phyloP scores from a whole-genome alignment of 371 early-diverging fungal species.

The Circinella minor region DNA sequence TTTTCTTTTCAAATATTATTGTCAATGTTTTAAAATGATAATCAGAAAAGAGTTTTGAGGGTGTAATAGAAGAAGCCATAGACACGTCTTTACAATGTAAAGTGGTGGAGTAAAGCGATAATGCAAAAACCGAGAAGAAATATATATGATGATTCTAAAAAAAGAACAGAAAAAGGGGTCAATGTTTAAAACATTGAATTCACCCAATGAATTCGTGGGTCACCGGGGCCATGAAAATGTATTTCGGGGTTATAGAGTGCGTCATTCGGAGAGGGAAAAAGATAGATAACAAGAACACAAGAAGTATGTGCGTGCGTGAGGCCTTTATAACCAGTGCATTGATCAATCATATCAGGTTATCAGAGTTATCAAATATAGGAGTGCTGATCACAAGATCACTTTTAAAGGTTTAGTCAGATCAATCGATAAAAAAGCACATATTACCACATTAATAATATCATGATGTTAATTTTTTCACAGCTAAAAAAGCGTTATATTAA shows the following conservation, averaged over 20 bases:
- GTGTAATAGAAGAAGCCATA: too few species aligned
- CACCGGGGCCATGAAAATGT: slow-evolving; percentile 5
- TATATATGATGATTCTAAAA: background rate
- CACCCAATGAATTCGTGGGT: slow-evolving; percentile 1
- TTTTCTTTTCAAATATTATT: too few species aligned
- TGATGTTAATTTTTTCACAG: slow-evolving; percentile 9
- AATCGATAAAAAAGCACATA: background rate
- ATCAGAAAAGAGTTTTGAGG: too few species aligned
- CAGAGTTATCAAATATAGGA: slow-evolving; percentile 10
- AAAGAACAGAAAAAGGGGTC: background rate
- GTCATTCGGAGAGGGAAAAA: slow-evolving; percentile 1
- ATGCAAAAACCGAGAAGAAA: background rate
- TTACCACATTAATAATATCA: background rate
- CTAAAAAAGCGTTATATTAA: background rate
- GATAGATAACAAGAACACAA: background rate
- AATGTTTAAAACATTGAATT: slow-evolving; percentile 6
- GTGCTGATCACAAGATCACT: background rate
- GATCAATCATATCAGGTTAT: slow-evolving; percentile 5
- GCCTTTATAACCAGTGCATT: background rate
- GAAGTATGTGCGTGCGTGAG: background rate
- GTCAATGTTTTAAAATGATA: too few species aligned
- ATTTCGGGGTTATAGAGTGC: slow-evolving; percentile 5
- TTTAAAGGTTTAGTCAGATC: background rate
- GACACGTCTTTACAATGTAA: too few species aligned
- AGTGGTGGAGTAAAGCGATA: too few species aligned